Evolutionary conservation across 352 stramenopile genomes (phyloP).

Genomic region (Phytophthora multivora): DNA sequence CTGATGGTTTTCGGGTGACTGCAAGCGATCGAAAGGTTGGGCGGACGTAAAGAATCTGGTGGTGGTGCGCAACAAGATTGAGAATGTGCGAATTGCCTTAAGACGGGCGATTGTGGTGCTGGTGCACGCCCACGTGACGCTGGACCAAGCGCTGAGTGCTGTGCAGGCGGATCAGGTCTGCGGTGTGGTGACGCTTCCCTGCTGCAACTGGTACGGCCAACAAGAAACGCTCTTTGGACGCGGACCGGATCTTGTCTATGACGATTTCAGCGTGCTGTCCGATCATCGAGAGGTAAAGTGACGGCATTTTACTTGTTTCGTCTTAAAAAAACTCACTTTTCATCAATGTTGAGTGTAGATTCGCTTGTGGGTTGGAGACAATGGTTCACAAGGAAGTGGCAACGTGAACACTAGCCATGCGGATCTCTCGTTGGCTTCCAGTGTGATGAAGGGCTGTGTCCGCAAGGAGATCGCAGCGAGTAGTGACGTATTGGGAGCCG

Average conservation of each 20-base stretch:
- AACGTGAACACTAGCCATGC: conserved; percentile 21
- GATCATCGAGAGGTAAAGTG: conserved; percentile 68
- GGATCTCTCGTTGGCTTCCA: conserved; percentile 23
- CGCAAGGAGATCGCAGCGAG: conserved; percentile 26
- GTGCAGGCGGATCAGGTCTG: conserved; percentile 65
- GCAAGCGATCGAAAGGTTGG: conserved; percentile 57
- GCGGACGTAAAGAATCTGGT: conserved; percentile 64
- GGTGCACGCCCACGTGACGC: conserved; percentile 81
- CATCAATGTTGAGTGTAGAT: conserved; percentile 38
- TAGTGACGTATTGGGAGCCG: background rate
- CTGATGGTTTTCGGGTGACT: conserved; percentile 9
- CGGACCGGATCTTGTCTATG: conserved; percentile 71
- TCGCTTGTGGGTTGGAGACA: conserved; percentile 42
- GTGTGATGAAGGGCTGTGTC: conserved; percentile 63
- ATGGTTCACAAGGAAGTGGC: background rate
- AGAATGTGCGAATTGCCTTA: conserved; percentile 75
- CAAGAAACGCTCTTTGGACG: conserved; percentile 66
- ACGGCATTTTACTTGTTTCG: background rate
- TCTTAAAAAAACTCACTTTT: conserved; percentile 1
- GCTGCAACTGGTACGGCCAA: conserved; percentile 84
- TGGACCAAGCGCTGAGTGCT: conserved; percentile 69
- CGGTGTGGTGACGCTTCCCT: conserved; percentile 75
- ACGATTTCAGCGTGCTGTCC: conserved; percentile 84
- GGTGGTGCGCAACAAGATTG: conserved; percentile 83
- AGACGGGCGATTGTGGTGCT: conserved; percentile 67